Evolutionary conservation across 768 basidiomycete genomes (phyloP), one percentile per base, ranked within the genome.

Genomic region (Hypholoma sublateritium): DNA sequence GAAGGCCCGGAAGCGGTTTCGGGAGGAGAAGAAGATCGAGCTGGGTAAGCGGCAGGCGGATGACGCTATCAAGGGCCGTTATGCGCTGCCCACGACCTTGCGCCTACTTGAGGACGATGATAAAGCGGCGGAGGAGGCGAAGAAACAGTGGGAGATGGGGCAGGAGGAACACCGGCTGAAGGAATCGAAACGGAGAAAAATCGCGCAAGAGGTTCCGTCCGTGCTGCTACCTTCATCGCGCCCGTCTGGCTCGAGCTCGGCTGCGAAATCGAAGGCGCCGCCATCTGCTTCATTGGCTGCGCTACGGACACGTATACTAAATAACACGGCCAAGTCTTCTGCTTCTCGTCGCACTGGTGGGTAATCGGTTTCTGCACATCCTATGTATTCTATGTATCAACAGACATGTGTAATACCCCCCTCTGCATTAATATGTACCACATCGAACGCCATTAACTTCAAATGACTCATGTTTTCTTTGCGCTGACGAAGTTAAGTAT

Each of bases 1-100:
- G 13, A 85, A 85, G 62, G 80, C 88, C 1, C 84, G 97, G 41
- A 88, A 88, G 64, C 82, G 83, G 17, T 97, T 98, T 68, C 85
- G 97, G 3, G 84, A 86, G 58, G 89, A 90, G 59, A 99, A 98
- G 77, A 91, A 88, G 72, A 70, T 89, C 0, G 86, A 91, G 47
- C 76, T 85, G 64, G 82, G 79, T 54, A 88, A 88, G 62, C 79
- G 83, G 60, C 77, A 77, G 19, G 80, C 79, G 12, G 95, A 98
- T 63, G 87, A 91, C 46, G 72, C 69, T 8, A 72, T 98, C 49
- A 88, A 86, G 66, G 83, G 77, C 24, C 79, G 83, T 61, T 97
- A 93, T 72, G 95, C 86, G 1, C 72, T 99, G 14, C 89, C 89
- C 1, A 80, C 84, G 53, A 77, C 80, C 3, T 72, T 98, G 46